These are phyloP conservation scores for Solanum megistacrolobum DNA, from an alignment of 257 asterid species.

Conservation along the genomic window DNA sequence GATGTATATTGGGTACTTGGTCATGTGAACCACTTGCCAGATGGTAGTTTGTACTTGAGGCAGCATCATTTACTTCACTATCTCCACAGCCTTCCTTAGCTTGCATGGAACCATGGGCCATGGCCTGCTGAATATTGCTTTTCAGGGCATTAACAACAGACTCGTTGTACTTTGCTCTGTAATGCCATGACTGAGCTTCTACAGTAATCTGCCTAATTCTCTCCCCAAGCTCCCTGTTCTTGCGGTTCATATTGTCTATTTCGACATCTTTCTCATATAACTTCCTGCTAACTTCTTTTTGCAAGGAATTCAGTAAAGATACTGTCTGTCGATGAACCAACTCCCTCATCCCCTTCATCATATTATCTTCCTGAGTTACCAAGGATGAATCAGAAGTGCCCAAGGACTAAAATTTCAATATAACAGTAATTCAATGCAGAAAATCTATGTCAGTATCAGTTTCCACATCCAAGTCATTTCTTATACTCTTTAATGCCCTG, in stretches of 20 bases:
- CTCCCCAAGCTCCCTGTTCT: conserved; percentile 56
- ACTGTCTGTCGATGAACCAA: conserved; percentile 43
- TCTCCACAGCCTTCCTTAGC: conserved; percentile 71
- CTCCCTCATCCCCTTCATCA: conserved; percentile 46
- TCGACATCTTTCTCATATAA: conserved; percentile 52
- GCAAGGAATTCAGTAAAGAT: conserved; percentile 35
- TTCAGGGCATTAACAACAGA: conserved; percentile 43
- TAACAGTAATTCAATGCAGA: background rate
- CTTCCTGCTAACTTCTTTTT: conserved; percentile 33
- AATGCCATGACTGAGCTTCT: conserved; percentile 74
- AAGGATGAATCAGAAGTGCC: background rate
- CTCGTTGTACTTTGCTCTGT: conserved; percentile 64
- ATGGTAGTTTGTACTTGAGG: conserved; percentile 37
- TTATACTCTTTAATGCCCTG: background rate
- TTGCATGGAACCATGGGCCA: conserved; percentile 33
- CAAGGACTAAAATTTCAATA: background rate
- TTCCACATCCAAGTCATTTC: background rate
- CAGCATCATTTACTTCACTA: conserved; percentile 60
- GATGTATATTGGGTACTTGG: background rate
- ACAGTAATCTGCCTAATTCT: conserved; percentile 47
- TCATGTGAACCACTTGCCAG: conserved; percentile 10
- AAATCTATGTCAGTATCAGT: background rate
- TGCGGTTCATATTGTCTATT: conserved; percentile 43
- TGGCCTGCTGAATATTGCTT: conserved; percentile 51
- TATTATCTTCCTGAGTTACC: conserved; percentile 38